These are phyloP conservation scores for Colletotrichum agaves DNA, from an alignment of 2,329 filamentous ascomycete genomes.

Conservation along the genomic window DNA sequence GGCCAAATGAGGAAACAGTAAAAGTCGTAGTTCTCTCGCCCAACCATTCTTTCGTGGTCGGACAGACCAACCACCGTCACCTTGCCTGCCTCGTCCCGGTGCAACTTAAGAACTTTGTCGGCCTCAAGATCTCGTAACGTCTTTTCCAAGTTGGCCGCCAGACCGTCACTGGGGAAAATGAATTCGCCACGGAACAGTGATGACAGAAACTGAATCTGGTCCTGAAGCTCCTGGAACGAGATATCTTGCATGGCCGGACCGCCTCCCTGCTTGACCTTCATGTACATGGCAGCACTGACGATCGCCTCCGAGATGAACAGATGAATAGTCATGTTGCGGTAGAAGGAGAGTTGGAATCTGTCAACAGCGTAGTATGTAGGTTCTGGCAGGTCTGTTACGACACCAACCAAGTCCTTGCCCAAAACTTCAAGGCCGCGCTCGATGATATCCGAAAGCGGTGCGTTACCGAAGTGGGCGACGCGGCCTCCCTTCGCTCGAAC, in stretches of 20 bases:
- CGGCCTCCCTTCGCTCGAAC: constrained; percentile 88
- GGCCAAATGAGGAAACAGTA: constrained; percentile 99
- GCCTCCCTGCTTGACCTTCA: constrained; percentile 89
- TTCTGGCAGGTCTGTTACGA: constrained; percentile 82
- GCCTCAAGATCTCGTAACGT: constrained; percentile 81
- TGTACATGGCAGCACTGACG: constrained; percentile 91
- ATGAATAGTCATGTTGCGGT: constrained; percentile 99
- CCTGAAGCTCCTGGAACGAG: constrained; percentile 75
- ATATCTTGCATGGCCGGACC: constrained; percentile 84
- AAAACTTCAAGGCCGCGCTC: constrained; percentile 92
- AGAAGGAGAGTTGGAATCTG: constrained; percentile 96
- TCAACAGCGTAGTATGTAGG: constrained; percentile 96
- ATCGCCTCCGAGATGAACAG: constrained; percentile 94
- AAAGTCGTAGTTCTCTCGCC: constrained; percentile 96
- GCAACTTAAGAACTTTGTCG: constrained; percentile 80
- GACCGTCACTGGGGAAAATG: constrained; percentile 90
- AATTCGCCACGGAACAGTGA: constrained; percentile 96
- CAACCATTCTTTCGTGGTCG: constrained; percentile 77
- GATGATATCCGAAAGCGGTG: constrained; percentile 83
- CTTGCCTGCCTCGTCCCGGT: constrained; percentile 63
- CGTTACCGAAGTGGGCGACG: constrained; percentile 90
- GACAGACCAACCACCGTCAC: constrained; percentile 79
- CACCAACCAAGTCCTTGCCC: constrained; percentile 86
- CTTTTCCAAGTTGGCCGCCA: constrained; percentile 81
- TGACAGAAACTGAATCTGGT: constrained; percentile 89